Conservation (phyloP, 1,284 basidiomycete species). For the Xerocomus cyaneibrunnescens region DNA sequence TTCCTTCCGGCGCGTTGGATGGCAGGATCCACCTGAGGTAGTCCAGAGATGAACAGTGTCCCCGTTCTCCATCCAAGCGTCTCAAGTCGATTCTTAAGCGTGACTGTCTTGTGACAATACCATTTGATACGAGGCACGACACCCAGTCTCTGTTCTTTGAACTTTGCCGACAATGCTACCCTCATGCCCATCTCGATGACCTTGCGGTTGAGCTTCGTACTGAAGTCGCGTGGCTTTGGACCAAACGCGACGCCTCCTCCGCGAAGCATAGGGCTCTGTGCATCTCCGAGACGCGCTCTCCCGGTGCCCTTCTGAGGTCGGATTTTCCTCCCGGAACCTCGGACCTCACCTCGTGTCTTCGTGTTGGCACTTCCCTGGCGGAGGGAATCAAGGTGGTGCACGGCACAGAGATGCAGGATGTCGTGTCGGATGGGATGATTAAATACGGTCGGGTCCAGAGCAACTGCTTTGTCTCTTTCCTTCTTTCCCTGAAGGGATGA, state of each 20-base stretch:
- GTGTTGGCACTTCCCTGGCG: conserved; percentile 91
- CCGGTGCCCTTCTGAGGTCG: conserved; percentile 93
- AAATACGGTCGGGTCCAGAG: conserved; percentile 84
- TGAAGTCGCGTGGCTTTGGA: conserved; percentile 88
- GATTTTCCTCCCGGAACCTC: conserved; percentile 87
- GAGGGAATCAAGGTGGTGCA: conserved; percentile 85
- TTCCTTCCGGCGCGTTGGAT: conserved; percentile 61
- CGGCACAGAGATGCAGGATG: conserved; percentile 91
- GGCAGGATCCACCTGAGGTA: conserved; percentile 51
- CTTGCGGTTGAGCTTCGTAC: conserved; percentile 87
- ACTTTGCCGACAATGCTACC: conserved; percentile 80
- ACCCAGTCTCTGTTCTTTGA: conserved; percentile 72
- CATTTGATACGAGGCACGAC: conserved; percentile 74
- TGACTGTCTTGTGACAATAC: conserved; percentile 67
- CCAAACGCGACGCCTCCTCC: conserved; percentile 94
- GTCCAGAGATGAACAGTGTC: conserved; percentile 72
- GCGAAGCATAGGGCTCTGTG: conserved; percentile 84
- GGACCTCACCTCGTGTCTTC: conserved; percentile 89
- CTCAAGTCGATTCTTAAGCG: conserved; percentile 57
- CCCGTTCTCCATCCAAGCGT: conserved; percentile 58
- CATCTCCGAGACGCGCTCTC: conserved; percentile 86
- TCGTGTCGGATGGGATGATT: conserved; percentile 85
- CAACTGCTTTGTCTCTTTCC: conserved; percentile 55
- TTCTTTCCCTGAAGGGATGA: conserved; percentile 54
- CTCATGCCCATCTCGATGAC: conserved; percentile 93